Evolutionary conservation across 495 filamentous ascomycete species (phyloP), one percentile per base, ranked within the genome.

Genomic region (Lasiosphaeris hirsuta): DNA sequence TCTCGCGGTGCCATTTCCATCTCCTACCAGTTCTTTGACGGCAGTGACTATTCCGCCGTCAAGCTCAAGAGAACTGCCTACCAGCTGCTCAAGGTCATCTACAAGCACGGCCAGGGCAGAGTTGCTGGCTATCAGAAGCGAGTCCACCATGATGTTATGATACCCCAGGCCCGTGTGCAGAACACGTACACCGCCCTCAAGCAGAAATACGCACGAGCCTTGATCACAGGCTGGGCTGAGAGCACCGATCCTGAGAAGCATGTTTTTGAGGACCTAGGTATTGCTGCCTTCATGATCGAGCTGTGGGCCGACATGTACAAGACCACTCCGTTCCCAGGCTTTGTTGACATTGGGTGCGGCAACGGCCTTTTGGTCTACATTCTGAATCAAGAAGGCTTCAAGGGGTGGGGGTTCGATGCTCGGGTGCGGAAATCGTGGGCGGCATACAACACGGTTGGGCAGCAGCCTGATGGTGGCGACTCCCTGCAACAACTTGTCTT

Each of bases 271-370:
- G 92, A 97, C 68, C 72, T 98, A 15, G 76, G 84, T n/a, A 95
- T 97, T 57, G 87, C 95, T 0, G 90, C 94, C 9, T 97, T 97
- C 64, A 72, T 98, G 39, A 87, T 97, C 34, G 93, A 96, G 78
- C 78, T 97, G 9, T 98, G 95, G 94, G 71, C 77, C 50, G 81
- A 87, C 57, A 94, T 96, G 86, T 97, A 97, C 65, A 72, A 68
- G 13, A 56, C 68, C 46, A 61, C 56, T 14, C 61, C 64, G 0
- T 96, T 96, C 63, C 90, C 90, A 1, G 91, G 93, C 5, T 98
- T 98, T 64, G 89, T 97, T 9, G 95, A 97, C 66, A 87, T 98
- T 45, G 94, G 92, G 13, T 97, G 94, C 65, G 94, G 94, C 5
- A 97, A 97, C 66, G 94, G 94, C 11, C 80, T 97, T 1, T 81